Evolutionary conservation across 192 early-diverging fungal species (phyloP).

Genomic region (Coemansia sp.): DNA sequence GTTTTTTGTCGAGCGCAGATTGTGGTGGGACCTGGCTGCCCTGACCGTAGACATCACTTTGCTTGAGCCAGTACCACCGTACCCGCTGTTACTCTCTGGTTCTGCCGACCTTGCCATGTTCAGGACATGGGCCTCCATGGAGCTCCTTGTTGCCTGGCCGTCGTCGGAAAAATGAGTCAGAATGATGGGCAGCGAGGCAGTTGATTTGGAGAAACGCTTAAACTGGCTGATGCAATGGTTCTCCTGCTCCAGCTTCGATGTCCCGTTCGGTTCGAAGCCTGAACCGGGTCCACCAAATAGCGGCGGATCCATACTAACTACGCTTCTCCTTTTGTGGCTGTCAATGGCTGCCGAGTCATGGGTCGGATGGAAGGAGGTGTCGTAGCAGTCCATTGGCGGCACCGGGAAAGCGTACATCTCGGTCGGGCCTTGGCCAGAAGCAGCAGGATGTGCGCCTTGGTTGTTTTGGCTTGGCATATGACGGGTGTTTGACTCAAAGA

Average conservation of each 20-base stretch:
- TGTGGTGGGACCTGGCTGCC: constrained; percentile 41
- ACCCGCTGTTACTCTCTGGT: too few species aligned
- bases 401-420: constrained; percentile 41
- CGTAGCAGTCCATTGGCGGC: constrained; percentile 23
- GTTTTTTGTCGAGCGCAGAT: constrained; percentile 21
- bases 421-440: neutral
- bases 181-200: constrained; percentile 37
- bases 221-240: constrained; percentile 8
- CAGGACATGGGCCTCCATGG: constrained; percentile 2
- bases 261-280: too few species aligned
- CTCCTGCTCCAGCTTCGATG: neutral
- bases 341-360: neutral
- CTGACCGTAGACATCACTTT: neutral
- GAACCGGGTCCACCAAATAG: neutral
- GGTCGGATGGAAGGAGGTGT: neutral
- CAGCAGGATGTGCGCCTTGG: neutral
- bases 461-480: neutral
- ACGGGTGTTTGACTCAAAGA: neutral
- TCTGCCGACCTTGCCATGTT: neutral
- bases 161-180: neutral
- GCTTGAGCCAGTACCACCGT: neutral
- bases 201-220: constrained; percentile 36
- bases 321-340: neutral
- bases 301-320: constrained; percentile 3
- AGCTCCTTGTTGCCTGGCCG: neutral